Evolutionary conservation across 177 flowering plant genomes (phyloP).

Genomic region (Tripterygium wilfordii): DNA sequence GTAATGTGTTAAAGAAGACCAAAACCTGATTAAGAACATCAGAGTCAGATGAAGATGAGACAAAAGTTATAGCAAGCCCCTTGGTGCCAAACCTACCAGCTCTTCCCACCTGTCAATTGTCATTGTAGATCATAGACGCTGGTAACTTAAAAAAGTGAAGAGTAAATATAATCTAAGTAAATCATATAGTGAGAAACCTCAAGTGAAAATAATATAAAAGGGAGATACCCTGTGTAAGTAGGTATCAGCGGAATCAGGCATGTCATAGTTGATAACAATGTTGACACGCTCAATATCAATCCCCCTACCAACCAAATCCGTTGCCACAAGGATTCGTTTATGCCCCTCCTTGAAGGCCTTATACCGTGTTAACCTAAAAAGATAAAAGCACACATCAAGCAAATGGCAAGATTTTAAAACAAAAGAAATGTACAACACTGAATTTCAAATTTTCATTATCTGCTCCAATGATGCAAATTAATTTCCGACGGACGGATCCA

Average conservation of each 20-base stretch:
- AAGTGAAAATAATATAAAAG: neutral
- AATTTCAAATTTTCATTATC: too few relatives aligned
- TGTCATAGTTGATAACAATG: slow-evolving; percentile 97
- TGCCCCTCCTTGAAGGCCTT: slow-evolving; percentile 95
- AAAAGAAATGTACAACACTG: too few relatives aligned
- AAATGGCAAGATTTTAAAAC: too few relatives aligned
- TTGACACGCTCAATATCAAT: slow-evolving; percentile 97
- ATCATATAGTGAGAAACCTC: too few relatives aligned
- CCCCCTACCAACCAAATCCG: slow-evolving; percentile 97
- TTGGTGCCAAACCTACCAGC: slow-evolving; percentile 99
- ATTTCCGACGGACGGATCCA: too few relatives aligned
- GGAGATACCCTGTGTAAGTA: slow-evolving; percentile 78
- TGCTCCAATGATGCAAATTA: too few relatives aligned
- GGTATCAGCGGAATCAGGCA: slow-evolving; percentile 99
- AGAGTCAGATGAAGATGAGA: slow-evolving; percentile 89
- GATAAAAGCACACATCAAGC: too few relatives aligned
- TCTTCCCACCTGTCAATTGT: slow-evolving; percentile 70
- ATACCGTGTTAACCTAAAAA: slow-evolving; percentile 82
- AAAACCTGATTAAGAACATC: slow-evolving; percentile 89
- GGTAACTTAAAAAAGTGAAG: too few relatives aligned
- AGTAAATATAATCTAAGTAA: too few relatives aligned
- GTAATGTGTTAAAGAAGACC: neutral
- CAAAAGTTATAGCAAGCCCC: slow-evolving; percentile 98
- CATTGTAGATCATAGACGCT: too few relatives aligned
- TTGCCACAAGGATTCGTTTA: slow-evolving; percentile 92